A percentile compares a stretch with the other conserved stretches of the same genome.
Evolutionary conservation across 352 stramenopile genomes (phyloP).

Genomic region (Pythium dissotocum): DNA sequence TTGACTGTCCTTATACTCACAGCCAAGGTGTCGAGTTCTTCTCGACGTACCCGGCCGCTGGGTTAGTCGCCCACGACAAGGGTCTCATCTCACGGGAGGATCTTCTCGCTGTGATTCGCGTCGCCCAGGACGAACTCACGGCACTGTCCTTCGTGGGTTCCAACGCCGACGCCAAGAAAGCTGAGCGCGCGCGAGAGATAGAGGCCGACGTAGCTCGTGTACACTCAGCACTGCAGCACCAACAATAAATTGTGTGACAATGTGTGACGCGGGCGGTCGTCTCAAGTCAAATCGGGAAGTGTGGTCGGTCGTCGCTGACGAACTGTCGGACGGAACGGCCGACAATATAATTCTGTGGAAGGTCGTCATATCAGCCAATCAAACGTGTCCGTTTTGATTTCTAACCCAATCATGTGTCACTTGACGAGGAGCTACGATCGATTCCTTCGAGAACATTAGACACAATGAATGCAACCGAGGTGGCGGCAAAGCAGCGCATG

Average conservation of each 20-base stretch:
- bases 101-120: conserved; percentile 42
- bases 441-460: background rate
- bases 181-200: conserved; percentile 33
- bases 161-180: conserved; percentile 42
- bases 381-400: background rate
- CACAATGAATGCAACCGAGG: conserved; percentile 3
- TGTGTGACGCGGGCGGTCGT: too few species aligned
- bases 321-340: background rate
- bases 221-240: conserved; percentile 3
- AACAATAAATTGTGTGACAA: background rate
- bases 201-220: conserved; percentile 44
- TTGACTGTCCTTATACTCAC: background rate
- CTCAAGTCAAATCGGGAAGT: background rate
- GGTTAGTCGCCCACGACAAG: conserved; percentile 55
- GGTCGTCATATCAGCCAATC: background rate
- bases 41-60: conserved; percentile 65
- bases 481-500: conserved; percentile 56
- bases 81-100: conserved; percentile 54
- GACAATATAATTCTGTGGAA: background rate
- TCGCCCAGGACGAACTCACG: conserved; percentile 50
- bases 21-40: conserved; percentile 81
- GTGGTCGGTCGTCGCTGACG: background rate
- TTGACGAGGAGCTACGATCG: background rate
- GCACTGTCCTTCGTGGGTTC: conserved; percentile 47
- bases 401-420: background rate